Evolutionary conservation across 495 filamentous ascomycete genomes (phyloP).

Genomic region (Aspergillus steynii): DNA sequence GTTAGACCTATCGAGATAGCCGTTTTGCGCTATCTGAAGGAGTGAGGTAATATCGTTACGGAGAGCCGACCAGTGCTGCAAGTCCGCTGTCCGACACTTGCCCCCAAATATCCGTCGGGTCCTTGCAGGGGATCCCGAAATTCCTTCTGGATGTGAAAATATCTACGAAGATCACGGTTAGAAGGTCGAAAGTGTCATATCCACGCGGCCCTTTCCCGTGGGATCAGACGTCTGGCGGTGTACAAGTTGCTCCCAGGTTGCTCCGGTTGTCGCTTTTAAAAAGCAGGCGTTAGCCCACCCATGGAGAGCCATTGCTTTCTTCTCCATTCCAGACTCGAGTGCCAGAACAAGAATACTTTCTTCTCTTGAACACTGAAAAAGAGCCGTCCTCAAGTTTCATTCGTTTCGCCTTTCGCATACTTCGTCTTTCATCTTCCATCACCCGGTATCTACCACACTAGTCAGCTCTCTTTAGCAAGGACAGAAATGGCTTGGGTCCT

Average conservation of each 20-base stretch:
- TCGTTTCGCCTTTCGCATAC: no score
- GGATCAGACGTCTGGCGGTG: constrained; percentile 38
- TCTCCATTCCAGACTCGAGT: not conserved
- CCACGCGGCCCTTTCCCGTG: constrained; percentile 27
- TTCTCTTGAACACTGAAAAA: not conserved
- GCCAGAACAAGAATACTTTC: not conserved
- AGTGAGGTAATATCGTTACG: not conserved
- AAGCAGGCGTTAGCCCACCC: constrained; percentile 10
- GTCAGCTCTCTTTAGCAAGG: not conserved
- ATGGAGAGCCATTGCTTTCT: not conserved
- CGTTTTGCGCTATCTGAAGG: not conserved
- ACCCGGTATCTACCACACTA: not conserved
- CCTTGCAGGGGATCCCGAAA: constrained; percentile 38
- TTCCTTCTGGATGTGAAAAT: constrained; percentile 22
- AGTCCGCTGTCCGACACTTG: constrained; percentile 29
- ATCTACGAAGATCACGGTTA: constrained; percentile 19
- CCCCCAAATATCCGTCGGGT: constrained; percentile 38
- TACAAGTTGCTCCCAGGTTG: constrained; percentile 27
- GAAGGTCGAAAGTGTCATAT: constrained; percentile 23
- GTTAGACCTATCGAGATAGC: constrained; percentile 3
- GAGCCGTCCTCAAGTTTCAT: not conserved
- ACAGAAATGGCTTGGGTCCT: not conserved
- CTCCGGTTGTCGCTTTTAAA: constrained; percentile 14
- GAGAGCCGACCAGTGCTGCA: constrained; percentile 3
- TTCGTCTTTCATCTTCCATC: not conserved